A percentile compares a stretch with the other conserved stretches of the same genome.
Conservation (phyloP, 75 land plant species). For the Azolla pinnata region DNA sequence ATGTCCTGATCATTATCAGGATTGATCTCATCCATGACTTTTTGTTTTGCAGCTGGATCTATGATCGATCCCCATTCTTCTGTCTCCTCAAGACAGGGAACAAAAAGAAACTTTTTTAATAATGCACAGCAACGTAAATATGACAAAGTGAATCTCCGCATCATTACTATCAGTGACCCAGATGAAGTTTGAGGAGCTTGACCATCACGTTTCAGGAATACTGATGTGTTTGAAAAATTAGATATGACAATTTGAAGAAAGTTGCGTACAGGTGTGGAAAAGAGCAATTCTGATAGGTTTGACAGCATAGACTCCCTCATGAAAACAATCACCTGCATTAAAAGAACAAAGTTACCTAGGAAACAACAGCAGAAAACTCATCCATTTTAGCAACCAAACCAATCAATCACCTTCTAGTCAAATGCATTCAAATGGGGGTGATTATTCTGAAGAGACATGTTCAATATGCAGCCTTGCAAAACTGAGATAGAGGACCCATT, state of each 20-base stretch:
- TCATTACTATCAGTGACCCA: slow-evolving; percentile 21
- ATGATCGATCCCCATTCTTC: slow-evolving; percentile 19
- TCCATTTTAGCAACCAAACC: too few species aligned
- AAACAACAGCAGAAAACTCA: too few species aligned
- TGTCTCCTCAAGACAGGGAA: slow-evolving; percentile 29
- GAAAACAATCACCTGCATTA: slow-evolving; percentile 20
- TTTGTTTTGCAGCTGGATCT: slow-evolving; percentile 13
- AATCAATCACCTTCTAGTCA: too few species aligned
- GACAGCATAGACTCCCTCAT: slow-evolving; percentile 8
- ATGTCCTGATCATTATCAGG: not conserved
- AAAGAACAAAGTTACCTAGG: not conserved
- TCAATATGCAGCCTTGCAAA: too few species aligned
- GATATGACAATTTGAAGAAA: slow-evolving; percentile 19
- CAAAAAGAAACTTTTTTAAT: slow-evolving; percentile 50
- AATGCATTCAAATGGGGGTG: too few species aligned
- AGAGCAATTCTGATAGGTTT: slow-evolving; percentile 13
- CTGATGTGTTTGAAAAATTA: slow-evolving; percentile 15
- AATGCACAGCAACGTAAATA: slow-evolving; percentile 75
- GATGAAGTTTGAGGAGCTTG: slow-evolving; percentile 28
- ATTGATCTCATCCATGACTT: slow-evolving; percentile 11
- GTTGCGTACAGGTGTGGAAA: slow-evolving; percentile 10
- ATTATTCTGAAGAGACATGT: too few species aligned
- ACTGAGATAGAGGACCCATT: too few species aligned
- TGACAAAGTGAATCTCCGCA: slow-evolving; percentile 64
- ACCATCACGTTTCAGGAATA: slow-evolving; percentile 24